A percentile compares a stretch with the other conserved stretches of the same genome.
These are phyloP conservation scores for Zoysia japonica DNA, from an alignment of 176 grass and related monocot species.

Conservation along the genomic window DNA sequence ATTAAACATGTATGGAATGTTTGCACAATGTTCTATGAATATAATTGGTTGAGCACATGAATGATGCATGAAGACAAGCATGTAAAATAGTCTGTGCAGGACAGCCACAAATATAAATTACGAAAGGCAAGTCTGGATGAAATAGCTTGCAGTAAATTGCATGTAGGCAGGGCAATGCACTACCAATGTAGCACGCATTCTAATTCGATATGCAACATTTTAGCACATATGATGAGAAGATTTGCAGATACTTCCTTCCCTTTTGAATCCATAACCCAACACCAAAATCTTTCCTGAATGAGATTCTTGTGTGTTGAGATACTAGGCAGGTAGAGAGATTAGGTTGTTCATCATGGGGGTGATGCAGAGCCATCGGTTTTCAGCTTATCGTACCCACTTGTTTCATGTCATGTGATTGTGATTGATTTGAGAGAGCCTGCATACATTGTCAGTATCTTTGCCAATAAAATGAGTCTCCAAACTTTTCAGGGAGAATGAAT, in stretches of 20 bases:
- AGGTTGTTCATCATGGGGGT: no score
- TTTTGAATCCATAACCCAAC: not conserved
- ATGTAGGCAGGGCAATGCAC: no score
- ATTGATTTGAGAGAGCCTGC: constrained; percentile 29
- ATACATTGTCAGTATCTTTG: constrained; percentile 14
- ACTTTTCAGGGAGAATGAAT: constrained; percentile 14
- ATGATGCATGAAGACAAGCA: constrained; percentile 24
- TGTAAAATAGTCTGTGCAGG: not conserved
- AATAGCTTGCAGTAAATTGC: no score
- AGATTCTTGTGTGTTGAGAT: not conserved
- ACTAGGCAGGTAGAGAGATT: not conserved
- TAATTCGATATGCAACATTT: no score
- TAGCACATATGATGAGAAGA: no score
- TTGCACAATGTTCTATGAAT: constrained; percentile 52
- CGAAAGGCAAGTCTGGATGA: not conserved
- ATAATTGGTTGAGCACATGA: constrained; percentile 42
- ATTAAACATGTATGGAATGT: constrained; percentile 51
- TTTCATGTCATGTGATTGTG: constrained; percentile 30
- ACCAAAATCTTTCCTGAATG: no score
- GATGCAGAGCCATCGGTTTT: not conserved
- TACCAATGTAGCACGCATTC: no score
- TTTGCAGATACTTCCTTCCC: no score
- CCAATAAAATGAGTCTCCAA: constrained; percentile 4
- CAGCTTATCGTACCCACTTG: constrained; percentile 3
- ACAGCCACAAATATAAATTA: constrained; percentile 19